Evolutionary conservation across 805 yeast species (phyloP).

Genomic region (Peterozyma xylosa): DNA sequence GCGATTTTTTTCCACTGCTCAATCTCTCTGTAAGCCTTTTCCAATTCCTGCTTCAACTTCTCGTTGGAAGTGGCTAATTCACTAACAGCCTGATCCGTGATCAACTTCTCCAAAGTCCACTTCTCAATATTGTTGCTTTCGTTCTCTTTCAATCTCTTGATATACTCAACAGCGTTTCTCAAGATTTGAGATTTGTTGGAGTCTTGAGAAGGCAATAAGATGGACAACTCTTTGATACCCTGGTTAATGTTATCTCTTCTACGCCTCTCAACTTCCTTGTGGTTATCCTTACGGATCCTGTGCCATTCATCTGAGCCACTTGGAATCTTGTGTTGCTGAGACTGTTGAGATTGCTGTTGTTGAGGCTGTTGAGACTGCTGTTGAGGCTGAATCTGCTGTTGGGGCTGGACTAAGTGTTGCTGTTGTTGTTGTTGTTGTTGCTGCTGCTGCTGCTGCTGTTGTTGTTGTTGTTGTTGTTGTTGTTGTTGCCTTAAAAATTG

Average conservation of each 20-base stretch:
- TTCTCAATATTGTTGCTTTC: constrained; percentile 87
- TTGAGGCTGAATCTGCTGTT: neutral
- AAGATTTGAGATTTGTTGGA: constrained; percentile 88
- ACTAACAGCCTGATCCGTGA: constrained; percentile 85
- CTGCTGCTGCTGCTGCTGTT: neutral
- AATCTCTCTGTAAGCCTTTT: constrained; percentile 85
- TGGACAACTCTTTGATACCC: constrained; percentile 78
- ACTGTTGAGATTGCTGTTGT: constrained; percentile 2
- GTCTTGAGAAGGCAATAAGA: constrained; percentile 73
- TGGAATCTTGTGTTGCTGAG: constrained; percentile 36
- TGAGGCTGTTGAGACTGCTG: constrained; percentile 2
- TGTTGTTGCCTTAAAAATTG: neutral
- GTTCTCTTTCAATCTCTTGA: constrained; percentile 81
- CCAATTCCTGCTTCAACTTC: constrained; percentile 79
- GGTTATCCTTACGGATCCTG: constrained; percentile 76
- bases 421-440: constrained; percentile 2
- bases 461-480: constrained; percentile 3
- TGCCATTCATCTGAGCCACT: constrained; percentile 86
- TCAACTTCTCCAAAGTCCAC: constrained; percentile 88
- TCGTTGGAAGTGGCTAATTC: constrained; percentile 83
- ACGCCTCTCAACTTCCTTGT: constrained; percentile 91
- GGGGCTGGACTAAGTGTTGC: neutral
- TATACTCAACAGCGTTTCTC: constrained; percentile 83
- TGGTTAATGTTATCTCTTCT: constrained; percentile 82
- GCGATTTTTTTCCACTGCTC: constrained; percentile 65